A percentile compares a stretch with the other conserved stretches of the same genome.
Evolutionary conservation across 2,329 filamentous ascomycete genomes (phyloP).

Genomic region (Penicillium sp.): DNA sequence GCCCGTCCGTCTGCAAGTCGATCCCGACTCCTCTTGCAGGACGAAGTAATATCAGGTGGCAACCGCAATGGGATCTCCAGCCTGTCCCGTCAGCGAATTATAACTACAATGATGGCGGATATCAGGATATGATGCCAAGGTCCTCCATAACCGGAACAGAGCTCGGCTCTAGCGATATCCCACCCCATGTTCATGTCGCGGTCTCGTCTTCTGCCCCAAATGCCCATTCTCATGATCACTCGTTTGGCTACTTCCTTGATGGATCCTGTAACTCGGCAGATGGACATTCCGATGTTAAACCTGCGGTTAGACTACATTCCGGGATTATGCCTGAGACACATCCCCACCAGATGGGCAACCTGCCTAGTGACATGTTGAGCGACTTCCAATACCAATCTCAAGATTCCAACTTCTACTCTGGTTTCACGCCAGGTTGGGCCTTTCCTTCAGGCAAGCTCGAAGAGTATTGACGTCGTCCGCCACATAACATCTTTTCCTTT

Average conservation of each 20-base stretch:
- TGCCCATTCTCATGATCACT: constrained; percentile 16
- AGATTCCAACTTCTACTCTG: constrained; percentile 23
- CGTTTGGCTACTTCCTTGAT: constrained; percentile 32
- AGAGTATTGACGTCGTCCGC: background rate
- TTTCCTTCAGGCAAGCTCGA: constrained; percentile 18
- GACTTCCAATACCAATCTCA: constrained; percentile 31
- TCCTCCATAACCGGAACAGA: constrained; percentile 21
- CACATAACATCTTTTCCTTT: background rate
- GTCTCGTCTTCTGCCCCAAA: constrained; percentile 11
- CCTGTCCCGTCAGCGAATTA: constrained; percentile 21
- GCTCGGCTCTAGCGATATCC: constrained; percentile 19
- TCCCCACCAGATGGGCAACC: constrained; percentile 19
- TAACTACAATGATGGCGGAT: constrained; percentile 26
- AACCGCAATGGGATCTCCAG: constrained; percentile 33
- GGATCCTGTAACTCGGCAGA: constrained; percentile 14
- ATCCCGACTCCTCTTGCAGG: constrained; percentile 14
- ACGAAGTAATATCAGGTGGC: constrained; percentile 22
- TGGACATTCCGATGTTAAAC: constrained; percentile 21
- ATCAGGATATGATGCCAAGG: constrained; percentile 27
- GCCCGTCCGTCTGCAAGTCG: constrained; percentile 21
- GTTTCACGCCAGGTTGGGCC: constrained; percentile 25
- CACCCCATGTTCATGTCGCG: constrained; percentile 16
- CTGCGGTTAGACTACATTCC: constrained; percentile 16
- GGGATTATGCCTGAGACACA: constrained; percentile 19
- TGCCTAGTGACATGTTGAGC: constrained; percentile 30